Evolutionary conservation across 176 grass and related monocot species (phyloP).

Genomic region (Tillandsia fasciculata): DNA sequence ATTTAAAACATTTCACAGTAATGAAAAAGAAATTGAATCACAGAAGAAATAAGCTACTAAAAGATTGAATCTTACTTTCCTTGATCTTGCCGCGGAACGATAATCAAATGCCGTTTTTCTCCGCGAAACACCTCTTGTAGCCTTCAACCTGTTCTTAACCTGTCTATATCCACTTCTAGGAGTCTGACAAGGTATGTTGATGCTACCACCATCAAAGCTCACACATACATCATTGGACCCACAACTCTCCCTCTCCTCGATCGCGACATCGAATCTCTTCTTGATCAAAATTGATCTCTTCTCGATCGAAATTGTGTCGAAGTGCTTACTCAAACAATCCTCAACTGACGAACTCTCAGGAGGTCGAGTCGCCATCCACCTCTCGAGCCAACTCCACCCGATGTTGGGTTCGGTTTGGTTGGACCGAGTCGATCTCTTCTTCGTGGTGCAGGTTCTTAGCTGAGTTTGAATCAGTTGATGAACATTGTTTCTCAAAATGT

Average conservation of each 20-base stretch:
- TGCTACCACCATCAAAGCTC: slow-evolving; percentile 53
- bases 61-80: slow-evolving; percentile 40
- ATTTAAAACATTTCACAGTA: neutral
- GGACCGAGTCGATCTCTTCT: slow-evolving; percentile 43
- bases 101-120: slow-evolving; percentile 45
- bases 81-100: slow-evolving; percentile 33
- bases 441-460: slow-evolving; percentile 55
- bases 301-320: slow-evolving; percentile 22
- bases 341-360: slow-evolving; percentile 25
- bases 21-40: neutral
- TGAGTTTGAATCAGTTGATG: slow-evolving; percentile 11
- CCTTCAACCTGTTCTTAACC: slow-evolving; percentile 38
- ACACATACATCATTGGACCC: slow-evolving; percentile 89
- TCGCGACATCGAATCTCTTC: slow-evolving; percentile 42
- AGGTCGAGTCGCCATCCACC: slow-evolving; percentile 87
- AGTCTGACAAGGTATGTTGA: slow-evolving; percentile 27
- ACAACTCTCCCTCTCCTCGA: slow-evolving; percentile 90
- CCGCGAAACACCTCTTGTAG: slow-evolving; percentile 31
- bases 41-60: neutral
- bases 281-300: slow-evolving; percentile 43
- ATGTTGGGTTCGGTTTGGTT: slow-evolving; percentile 52
- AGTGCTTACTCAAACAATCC: slow-evolving; percentile 57
- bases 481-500: neutral
- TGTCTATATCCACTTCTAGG: slow-evolving; percentile 35
- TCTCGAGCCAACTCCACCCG: slow-evolving; percentile 98